Evolutionary conservation across 441 rosid species (phyloP), one percentile per base, ranked within the genome.

Genomic region (Geranium incanum): DNA sequence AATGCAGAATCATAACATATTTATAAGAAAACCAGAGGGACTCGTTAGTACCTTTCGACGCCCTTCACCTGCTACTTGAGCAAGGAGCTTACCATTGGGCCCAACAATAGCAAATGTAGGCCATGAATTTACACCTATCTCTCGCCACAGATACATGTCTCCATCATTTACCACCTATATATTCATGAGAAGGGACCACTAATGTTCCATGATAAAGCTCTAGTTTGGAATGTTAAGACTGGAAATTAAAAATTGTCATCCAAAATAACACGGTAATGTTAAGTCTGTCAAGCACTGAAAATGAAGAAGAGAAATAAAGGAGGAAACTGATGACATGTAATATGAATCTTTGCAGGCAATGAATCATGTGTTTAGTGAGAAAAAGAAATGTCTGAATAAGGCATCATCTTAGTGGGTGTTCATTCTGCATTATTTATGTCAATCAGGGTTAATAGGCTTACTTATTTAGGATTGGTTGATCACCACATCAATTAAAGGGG

Each of bases 81-180:
- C 99, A 68, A 94, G 77, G 70, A 94, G 79, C 83, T 85, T 87
- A 68, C 99, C 97, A 69, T 79, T 89, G 75, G 99, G 99, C 62
- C 94, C 95, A 60, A 92, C 81, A 74, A 94, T 71, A 75, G 88
- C 89, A 86, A 90, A 94, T 72, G 99, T 94, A 52, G 99, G 97
- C 99, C 99, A 94, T 39, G 97, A 94, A 82, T 82, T 94, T 70
- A 94, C 75, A 39, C 99, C 99, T 36, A 94, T 86, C 82, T 92
- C 92, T 78, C 84, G 86, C 99, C 97, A 94, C 78, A 94, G 16
- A 50, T 83, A 79, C 99, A 92, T 94, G 63, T 94, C 97, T 73
- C 97, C 97, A 77, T 94, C 97, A 68, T 92, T 94, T 72, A 94
- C 97, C 76, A 94, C 97, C 99, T 94, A 80, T n/a, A 80, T n/a